Evolutionary conservation across 805 yeast genomes (phyloP), one percentile per base, ranked within the genome.

Genomic region (Metschnikowia noctiluminum): DNA sequence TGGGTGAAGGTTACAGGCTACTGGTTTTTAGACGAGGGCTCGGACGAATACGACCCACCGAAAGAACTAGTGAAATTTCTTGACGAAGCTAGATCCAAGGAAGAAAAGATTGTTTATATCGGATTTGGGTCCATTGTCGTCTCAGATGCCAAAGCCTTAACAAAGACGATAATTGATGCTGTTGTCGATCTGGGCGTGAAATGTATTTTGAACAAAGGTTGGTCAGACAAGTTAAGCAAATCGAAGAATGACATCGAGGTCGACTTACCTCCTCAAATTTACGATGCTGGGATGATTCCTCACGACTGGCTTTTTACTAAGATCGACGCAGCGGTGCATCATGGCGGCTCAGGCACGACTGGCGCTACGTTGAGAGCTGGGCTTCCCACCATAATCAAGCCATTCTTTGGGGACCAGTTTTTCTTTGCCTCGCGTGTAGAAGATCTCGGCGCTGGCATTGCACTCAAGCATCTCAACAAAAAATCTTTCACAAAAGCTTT

Each of bases 51-150:
- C 62, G 62, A 67, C 2, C 95, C 96, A 2, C 87, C 89, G 1
- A 56, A 66, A 8, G 81, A 69, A 11, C 66, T 92, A 37, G 52
- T 66, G 0, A 70, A 71, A 7, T 92, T 92, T 59, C 81, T 92
- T 39, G 59, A 68, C 12, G 64, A 69, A 42, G 97, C 97, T 0
- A 70, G 75, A 42, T 59, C 60, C 1, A 84, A 81, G 42, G 69
- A 71, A 1, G 86, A 85, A 63, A 87, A 87, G 61, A 57, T 92
- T 28, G 96, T 90, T 0, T 92, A 92, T 64, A 87, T 92, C 62
- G 98, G 98, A 0, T 92, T 92, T 70, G 98, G 98, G 0, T 89
- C 97, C 0, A 92, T 92, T 63, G 96, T 92, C 7, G 97, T 92
- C 2, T 75, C 84, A 3, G 84, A 92, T 63, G 91, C 97, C 0